Evolutionary conservation across 2,329 filamentous ascomycete genomes (phyloP).

Genomic region (Ophiostoma montium): DNA sequence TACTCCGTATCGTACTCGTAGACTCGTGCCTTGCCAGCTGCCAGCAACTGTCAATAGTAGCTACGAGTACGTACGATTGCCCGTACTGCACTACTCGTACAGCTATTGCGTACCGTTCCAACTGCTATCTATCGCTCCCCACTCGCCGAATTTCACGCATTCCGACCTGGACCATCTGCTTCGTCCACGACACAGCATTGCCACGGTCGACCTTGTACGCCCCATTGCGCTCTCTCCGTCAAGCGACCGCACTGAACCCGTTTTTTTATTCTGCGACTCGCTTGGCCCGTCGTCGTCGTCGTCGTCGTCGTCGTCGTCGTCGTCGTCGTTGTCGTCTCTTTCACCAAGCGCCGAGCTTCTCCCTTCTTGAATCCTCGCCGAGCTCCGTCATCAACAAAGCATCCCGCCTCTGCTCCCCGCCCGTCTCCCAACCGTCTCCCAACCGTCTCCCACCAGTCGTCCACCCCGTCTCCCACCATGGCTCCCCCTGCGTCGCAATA

Average conservation of each 20-base stretch:
- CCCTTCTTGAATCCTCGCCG: not conserved
- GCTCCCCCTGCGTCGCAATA: constrained; percentile 44
- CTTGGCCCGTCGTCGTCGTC: not conserved
- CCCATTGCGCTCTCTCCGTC: not conserved
- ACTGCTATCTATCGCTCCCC: not conserved
- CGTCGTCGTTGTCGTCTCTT: not conserved
- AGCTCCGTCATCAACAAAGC: not conserved
- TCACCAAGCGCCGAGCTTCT: not conserved
- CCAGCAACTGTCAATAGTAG: not conserved
- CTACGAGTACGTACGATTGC: too few species aligned
- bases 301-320: not conserved
- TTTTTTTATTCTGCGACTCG: not conserved
- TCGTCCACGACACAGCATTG: not conserved
- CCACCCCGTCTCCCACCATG: constrained; percentile 22
- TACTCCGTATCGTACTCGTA: too few species aligned
- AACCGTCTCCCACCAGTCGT: not conserved
- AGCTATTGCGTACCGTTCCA: too few species aligned
- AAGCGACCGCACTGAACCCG: not conserved
- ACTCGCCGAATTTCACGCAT: constrained; percentile 10
- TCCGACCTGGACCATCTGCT: not conserved
- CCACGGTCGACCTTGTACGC: not conserved
- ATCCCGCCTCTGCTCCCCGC: not conserved
- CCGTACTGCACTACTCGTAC: too few species aligned
- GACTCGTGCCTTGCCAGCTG: constrained; percentile 6
- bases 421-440: not conserved